Percentiles rank a stretch among this genome's conserved stretches.
Conservation (phyloP, 495 filamentous ascomycete genomes). For the Aspergillus kassunensis region DNA sequence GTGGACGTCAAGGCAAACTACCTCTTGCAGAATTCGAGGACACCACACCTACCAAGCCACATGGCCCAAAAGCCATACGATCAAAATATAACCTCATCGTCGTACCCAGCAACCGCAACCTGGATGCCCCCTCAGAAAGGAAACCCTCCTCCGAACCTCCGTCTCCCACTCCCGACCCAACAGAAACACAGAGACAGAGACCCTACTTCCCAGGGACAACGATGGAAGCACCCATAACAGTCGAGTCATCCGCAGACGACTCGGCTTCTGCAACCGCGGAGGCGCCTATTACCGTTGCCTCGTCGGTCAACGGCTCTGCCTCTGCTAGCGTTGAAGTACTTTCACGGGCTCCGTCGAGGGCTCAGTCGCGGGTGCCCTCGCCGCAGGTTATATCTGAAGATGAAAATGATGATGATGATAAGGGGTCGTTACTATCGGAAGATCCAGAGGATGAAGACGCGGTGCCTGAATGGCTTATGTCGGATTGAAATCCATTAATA, state of each 20-base stretch:
- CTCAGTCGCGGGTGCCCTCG: constrained; percentile 8
- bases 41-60: neutral
- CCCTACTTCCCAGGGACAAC: neutral
- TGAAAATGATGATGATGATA: constrained; percentile 33
- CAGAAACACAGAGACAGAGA: neutral
- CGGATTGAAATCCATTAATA: constrained; percentile 13
- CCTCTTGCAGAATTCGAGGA: neutral
- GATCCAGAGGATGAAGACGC: constrained; percentile 68
- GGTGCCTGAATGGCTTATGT: constrained; percentile 60
- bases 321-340: constrained; percentile 26
- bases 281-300: neutral
- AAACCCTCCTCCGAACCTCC: no score
- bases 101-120: constrained; percentile 13
- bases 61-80: neutral
- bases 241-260: constrained; percentile 22
- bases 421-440: constrained; percentile 49
- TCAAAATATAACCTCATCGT: constrained; percentile 36
- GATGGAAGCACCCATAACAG: constrained; percentile 16
- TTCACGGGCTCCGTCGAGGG: constrained; percentile 19
- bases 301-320: constrained; percentile 14
- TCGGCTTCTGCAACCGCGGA: neutral
- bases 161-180: no score
- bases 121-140: neutral
- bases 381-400: constrained; percentile 10
- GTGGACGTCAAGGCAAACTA: neutral